Evolutionary conservation across 148 eudicot species (phyloP).

Genomic region (Agrostemma githago): DNA sequence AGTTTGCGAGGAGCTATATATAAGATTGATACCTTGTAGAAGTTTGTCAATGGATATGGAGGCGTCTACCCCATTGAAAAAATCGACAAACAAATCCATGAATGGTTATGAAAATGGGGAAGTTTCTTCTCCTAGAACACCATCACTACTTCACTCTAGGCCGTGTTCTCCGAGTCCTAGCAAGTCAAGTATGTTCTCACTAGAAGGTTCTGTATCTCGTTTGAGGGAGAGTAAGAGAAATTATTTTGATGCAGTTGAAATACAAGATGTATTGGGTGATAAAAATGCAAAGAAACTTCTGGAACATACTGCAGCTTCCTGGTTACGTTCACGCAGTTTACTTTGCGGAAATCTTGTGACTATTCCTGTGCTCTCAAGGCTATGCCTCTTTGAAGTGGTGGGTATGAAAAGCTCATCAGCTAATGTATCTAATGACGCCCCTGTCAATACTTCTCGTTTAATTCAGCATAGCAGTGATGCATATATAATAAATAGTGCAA

Average conservation of each 20-base stretch:
- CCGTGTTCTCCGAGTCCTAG: conserved; percentile 42
- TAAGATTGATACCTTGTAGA: conserved; percentile 41
- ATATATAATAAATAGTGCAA: conserved; percentile 43
- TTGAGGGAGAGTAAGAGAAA: conserved; percentile 21
- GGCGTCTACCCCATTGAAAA: conserved; percentile 19
- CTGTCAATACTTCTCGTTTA: conserved; percentile 16
- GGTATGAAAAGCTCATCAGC: conserved; percentile 36
- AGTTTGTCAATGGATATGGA: conserved; percentile 17
- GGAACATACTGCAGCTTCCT: conserved; percentile 44
- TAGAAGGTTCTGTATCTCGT: conserved; percentile 34
- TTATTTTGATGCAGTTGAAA: conserved; percentile 33
- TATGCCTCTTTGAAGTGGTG: conserved; percentile 55
- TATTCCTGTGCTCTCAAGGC: conserved; percentile 55
- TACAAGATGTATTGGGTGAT: conserved; percentile 53
- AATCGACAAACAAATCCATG: conserved; percentile 14
- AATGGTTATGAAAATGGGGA: conserved; percentile 38
- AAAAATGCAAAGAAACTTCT: conserved; percentile 56
- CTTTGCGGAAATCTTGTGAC: conserved; percentile 67
- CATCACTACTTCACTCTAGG: conserved; percentile 41
- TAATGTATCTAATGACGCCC: conserved; percentile 22
- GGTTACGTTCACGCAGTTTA: conserved; percentile 57
- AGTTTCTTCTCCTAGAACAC: conserved; percentile 73
- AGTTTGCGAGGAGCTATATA: conserved; percentile 47
- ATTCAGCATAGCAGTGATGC: conserved; percentile 33
- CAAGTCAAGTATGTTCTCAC: conserved; percentile 32